These are phyloP conservation scores for Corchorus capsularis DNA, from an alignment of 345 rosid species.

Conservation along the genomic window DNA sequence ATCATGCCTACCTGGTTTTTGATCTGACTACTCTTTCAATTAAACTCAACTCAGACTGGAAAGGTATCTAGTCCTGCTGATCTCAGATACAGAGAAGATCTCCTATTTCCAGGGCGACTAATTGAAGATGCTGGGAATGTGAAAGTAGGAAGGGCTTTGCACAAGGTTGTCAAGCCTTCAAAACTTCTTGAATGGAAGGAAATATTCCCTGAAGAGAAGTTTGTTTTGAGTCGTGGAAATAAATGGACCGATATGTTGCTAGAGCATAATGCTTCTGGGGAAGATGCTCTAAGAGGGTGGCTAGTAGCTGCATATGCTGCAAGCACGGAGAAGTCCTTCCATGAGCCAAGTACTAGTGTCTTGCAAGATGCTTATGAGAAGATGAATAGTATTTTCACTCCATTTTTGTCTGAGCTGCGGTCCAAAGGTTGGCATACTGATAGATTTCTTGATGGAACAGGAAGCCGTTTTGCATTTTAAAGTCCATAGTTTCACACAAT, in stretches of 20 bases:
- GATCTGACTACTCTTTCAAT: slow-evolving; percentile 20
- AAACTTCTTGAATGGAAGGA: slow-evolving; percentile 55
- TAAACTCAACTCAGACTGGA: slow-evolving; percentile 55
- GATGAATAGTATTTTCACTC: slow-evolving; percentile 56
- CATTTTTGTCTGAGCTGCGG: slow-evolving; percentile 62
- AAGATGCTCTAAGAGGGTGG: slow-evolving; percentile 98
- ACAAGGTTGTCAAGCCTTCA: slow-evolving; percentile 68
- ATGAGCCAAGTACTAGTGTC: slow-evolving; percentile 31
- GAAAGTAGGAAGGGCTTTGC: slow-evolving; percentile 75
- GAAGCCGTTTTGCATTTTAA: slow-evolving; percentile 76
- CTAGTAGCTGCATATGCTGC: slow-evolving; percentile 76
- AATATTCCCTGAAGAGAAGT: slow-evolving; percentile 71
- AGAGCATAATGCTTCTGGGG: slow-evolving; percentile 77
- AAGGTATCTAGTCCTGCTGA: slow-evolving; percentile 82
- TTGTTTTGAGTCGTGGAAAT: slow-evolving; percentile 53
- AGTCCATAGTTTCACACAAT: not conserved
- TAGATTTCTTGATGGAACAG: slow-evolving; percentile 79
- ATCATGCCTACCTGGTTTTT: slow-evolving; percentile 14
- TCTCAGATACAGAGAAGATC: slow-evolving; percentile 74
- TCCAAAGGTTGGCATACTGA: slow-evolving; percentile 94
- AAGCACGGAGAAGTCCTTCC: slow-evolving; percentile 39
- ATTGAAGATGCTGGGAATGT: slow-evolving; percentile 83
- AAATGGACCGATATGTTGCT: slow-evolving; percentile 73
- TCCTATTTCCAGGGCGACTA: slow-evolving; percentile 75
- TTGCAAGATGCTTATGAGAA: slow-evolving; percentile 65